A percentile compares a stretch with the other conserved stretches of the same genome.
Conservation (phyloP, 2,329 filamentous ascomycete genomes). For the Venturia oleaginea region DNA sequence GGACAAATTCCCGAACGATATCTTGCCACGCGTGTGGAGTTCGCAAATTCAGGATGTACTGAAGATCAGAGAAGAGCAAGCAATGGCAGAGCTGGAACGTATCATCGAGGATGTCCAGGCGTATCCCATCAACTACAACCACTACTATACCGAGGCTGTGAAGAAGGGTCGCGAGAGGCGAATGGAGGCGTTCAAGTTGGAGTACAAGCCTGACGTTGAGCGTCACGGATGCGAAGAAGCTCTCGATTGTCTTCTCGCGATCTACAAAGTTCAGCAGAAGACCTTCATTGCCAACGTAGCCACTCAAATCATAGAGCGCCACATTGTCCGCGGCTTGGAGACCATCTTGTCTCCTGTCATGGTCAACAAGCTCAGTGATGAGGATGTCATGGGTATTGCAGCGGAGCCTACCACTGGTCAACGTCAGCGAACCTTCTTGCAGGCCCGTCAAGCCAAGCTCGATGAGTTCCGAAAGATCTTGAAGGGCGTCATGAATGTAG, state of each 20-base stretch:
- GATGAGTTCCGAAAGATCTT: conserved; percentile 29
- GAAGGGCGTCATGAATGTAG: conserved; percentile 18
- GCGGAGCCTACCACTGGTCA: conserved; percentile 25
- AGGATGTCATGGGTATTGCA: conserved; percentile 26
- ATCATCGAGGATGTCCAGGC: background rate
- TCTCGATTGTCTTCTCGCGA: conserved; percentile 27
- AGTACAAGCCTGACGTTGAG: conserved; percentile 23
- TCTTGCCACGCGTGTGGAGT: conserved; percentile 28
- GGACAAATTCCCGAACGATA: conserved; percentile 32
- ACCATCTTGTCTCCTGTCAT: conserved; percentile 25
- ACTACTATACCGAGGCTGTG: conserved; percentile 35
- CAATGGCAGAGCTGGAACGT: background rate
- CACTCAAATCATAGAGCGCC: conserved; percentile 31
- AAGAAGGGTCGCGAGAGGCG: conserved; percentile 17
- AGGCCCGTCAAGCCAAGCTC: conserved; percentile 24
- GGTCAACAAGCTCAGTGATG: conserved; percentile 25
- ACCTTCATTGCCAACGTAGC: conserved; percentile 28
- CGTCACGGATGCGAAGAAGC: conserved; percentile 27
- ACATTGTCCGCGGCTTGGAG: conserved; percentile 25
- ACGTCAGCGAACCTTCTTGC: conserved; percentile 22
- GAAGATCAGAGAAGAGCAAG: background rate
- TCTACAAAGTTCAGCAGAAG: conserved; percentile 31
- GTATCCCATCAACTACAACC: conserved; percentile 38
- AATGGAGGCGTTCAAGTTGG: too few relatives aligned
- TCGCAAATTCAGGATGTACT: background rate